Evolutionary conservation across 352 stramenopile species (phyloP).

Genomic region (Pythium phragmiticola): DNA sequence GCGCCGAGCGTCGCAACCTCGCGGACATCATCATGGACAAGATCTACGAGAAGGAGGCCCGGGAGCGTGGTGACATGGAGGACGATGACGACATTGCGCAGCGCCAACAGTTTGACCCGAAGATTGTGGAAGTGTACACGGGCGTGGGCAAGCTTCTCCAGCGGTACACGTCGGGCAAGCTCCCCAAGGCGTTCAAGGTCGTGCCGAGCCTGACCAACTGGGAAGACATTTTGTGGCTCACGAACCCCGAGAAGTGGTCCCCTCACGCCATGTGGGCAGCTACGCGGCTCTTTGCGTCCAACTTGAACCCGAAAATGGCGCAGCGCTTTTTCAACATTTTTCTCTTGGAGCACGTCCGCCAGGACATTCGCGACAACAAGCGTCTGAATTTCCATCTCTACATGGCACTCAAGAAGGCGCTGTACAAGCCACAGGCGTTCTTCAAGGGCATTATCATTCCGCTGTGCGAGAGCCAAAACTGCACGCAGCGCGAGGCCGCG

Average conservation of each 20-base stretch:
- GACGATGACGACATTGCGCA: slow-evolving; percentile 61
- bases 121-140: slow-evolving; percentile 99
- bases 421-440: slow-evolving; percentile 99
- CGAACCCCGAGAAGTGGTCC: slow-evolving; percentile 97
- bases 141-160: slow-evolving; percentile 97
- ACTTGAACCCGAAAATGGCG: slow-evolving; percentile 99
- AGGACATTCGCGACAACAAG: slow-evolving; percentile 98
- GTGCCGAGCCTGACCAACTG: slow-evolving; percentile 98
- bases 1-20: slow-evolving; percentile 89
- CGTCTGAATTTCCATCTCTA: slow-evolving; percentile 99
- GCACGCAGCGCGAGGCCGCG: slow-evolving; percentile 95
- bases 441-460: slow-evolving; percentile 99
- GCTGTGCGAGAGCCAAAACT: slow-evolving; percentile 93
- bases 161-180: slow-evolving; percentile 97
- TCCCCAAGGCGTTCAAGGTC: slow-evolving; percentile 99
- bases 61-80: slow-evolving; percentile 78
- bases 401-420: slow-evolving; percentile 97
- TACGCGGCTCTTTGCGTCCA: slow-evolving; percentile 98
- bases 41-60: slow-evolving; percentile 96
- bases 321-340: slow-evolving; percentile 99
- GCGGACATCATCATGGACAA: slow-evolving; percentile 99
- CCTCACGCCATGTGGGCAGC: slow-evolving; percentile 97
- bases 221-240: slow-evolving; percentile 98
- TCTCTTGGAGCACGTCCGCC: slow-evolving; percentile 94
- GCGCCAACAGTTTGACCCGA: slow-evolving; percentile 84